Percentiles rank a stretch among this genome's conserved stretches.
Evolutionary conservation across 768 basidiomycete genomes (phyloP).

Genomic region (Favolaschia claudopus): DNA sequence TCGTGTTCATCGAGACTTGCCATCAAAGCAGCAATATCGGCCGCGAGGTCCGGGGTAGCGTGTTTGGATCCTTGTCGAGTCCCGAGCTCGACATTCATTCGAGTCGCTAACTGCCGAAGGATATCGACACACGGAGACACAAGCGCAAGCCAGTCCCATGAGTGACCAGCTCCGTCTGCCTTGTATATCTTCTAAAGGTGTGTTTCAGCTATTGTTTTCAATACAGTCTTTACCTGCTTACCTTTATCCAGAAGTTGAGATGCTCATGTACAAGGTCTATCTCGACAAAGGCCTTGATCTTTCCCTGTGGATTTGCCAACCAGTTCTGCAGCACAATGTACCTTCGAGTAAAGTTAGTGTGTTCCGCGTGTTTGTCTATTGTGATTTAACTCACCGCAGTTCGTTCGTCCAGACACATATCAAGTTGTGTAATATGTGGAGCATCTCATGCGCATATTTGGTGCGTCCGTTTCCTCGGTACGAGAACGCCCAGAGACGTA

Average conservation of each 20-base stretch:
- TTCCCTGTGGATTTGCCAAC: constrained; percentile 39
- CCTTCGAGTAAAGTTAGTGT: constrained; percentile 28
- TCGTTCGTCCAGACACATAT: constrained; percentile 34
- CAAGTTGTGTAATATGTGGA: constrained; percentile 38
- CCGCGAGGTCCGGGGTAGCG: constrained; percentile 30
- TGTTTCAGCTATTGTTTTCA: not conserved
- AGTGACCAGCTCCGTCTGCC: constrained; percentile 18
- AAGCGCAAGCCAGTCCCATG: constrained; percentile 26
- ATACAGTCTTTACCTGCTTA: not conserved
- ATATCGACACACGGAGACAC: constrained; percentile 29
- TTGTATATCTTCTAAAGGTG: constrained; percentile 20
- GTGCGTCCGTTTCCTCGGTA: constrained; percentile 35
- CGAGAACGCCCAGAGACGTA: constrained; percentile 30
- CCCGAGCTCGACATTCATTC: constrained; percentile 30
- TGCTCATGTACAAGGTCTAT: constrained; percentile 45
- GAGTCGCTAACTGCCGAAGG: constrained; percentile 31
- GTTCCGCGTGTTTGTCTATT: not conserved
- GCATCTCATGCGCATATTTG: constrained; percentile 40
- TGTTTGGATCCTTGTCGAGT: constrained; percentile 41
- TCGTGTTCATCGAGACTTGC: constrained; percentile 27
- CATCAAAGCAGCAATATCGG: constrained; percentile 38
- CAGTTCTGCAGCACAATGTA: constrained; percentile 40
- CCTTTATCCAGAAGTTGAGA: constrained; percentile 39
- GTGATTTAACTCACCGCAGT: constrained; percentile 25
- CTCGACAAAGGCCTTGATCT: constrained; percentile 29